These are phyloP conservation scores for Aleurites moluccanus DNA, from an alignment of 441 rosid genomes.

Conservation along the genomic window DNA sequence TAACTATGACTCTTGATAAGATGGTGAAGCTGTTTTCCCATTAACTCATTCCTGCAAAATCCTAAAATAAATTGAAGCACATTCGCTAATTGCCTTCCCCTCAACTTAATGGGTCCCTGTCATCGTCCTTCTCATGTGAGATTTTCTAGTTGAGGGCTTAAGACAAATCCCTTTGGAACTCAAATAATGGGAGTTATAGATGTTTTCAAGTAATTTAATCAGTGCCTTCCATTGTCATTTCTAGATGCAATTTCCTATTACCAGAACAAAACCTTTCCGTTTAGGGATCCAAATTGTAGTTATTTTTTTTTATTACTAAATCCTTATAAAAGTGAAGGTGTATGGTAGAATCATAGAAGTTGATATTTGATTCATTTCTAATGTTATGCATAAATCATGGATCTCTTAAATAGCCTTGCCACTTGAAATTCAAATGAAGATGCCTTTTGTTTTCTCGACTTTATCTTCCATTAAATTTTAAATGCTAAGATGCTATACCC, in stretches of 20 bases:
- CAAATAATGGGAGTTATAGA: not conserved
- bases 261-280: not conserved
- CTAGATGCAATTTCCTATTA: not conserved
- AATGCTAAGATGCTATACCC: not conserved
- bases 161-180: not conserved
- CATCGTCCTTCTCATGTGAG: not conserved
- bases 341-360: not conserved
- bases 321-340: not conserved
- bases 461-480: not conserved
- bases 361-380: not conserved
- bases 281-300: not conserved
- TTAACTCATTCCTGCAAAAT: not conserved
- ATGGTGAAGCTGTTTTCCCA: not conserved
- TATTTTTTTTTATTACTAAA: not conserved
- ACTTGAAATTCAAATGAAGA: not conserved
- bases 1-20: not conserved
- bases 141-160: not conserved
- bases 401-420: not conserved
- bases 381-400: not conserved
- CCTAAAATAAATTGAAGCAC: not conserved
- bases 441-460: not conserved
- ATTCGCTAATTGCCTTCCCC: not conserved
- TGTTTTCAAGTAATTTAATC: not conserved
- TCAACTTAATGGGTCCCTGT: not conserved
- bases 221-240: not conserved